Percentiles rank a stretch among this genome's conserved stretches.
phyloP scores from a whole-genome alignment of 2,329 filamentous ascomycete species.

The Cladosporium halotolerans region DNA sequence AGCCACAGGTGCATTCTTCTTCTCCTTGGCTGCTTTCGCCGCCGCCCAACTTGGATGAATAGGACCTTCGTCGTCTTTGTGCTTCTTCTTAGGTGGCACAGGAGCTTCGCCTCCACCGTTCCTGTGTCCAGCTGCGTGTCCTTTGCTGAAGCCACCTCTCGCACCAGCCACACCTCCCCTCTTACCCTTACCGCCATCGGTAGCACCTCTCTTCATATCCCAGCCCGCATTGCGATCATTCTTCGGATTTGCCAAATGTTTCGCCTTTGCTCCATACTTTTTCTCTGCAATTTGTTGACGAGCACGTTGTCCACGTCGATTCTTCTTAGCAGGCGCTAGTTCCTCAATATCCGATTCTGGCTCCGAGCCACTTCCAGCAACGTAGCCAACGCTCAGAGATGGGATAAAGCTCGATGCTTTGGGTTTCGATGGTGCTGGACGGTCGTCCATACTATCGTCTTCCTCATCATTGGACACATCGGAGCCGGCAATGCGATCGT shows the following conservation, averaged over 20 bases:
- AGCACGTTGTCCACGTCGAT: slow-evolving; percentile 69
- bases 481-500: slow-evolving; percentile 35
- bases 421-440: slow-evolving; percentile 10
- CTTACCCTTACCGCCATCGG: slow-evolving; percentile 18
- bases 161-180: slow-evolving; percentile 14
- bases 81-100: slow-evolving; percentile 22
- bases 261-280: slow-evolving; percentile 67
- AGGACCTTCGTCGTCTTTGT: slow-evolving; percentile 44
- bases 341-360: slow-evolving; percentile 52
- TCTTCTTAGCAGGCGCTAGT: slow-evolving; percentile 55
- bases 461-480: slow-evolving; percentile 23
- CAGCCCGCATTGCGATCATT: slow-evolving; percentile 47
- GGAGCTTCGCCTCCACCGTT: neutral
- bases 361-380: slow-evolving; percentile 64
- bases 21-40: slow-evolving; percentile 54
- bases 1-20: slow-evolving; percentile 34
- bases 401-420: slow-evolving; percentile 61
- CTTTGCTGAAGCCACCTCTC: slow-evolving; percentile 1
- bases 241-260: slow-evolving; percentile 51
- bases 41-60: slow-evolving; percentile 62
- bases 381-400: slow-evolving; percentile 71
- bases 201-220: slow-evolving; percentile 54
- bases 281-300: slow-evolving; percentile 74
- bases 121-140: neutral
- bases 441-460: slow-evolving; percentile 6